Evolutionary conservation across 192 early-diverging fungal genomes (phyloP).

Genomic region (Backusella tuberculispora): DNA sequence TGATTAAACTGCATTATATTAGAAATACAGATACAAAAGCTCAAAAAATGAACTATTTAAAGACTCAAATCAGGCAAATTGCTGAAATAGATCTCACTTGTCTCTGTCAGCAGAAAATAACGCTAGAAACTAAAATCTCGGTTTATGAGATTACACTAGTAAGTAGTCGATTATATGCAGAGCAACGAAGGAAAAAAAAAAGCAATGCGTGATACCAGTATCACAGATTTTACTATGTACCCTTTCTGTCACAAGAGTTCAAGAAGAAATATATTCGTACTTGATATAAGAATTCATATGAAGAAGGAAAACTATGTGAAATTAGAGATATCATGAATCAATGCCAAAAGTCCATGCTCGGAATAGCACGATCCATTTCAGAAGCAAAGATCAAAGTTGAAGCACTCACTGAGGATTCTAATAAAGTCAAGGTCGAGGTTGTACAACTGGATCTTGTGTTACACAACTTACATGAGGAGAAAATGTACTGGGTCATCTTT

Average conservation of each 20-base stretch:
- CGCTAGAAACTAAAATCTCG: neutral
- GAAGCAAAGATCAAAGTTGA: constrained; percentile 4
- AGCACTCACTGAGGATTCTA: neutral
- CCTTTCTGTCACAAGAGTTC: constrained; percentile 22
- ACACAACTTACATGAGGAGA: constrained; percentile 9
- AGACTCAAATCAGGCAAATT: neutral
- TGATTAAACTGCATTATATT: neutral
- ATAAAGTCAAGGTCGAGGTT: neutral
- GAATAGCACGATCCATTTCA: neutral
- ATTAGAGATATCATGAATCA: constrained; percentile 4
- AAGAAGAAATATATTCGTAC: constrained; percentile 36
- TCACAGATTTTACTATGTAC: constrained; percentile 32
- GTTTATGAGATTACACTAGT: constrained; percentile 9
- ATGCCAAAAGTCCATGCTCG: constrained; percentile 15
- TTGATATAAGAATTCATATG: constrained; percentile 28
- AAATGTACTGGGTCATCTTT: constrained; percentile 19
- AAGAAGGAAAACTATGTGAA: constrained; percentile 30
- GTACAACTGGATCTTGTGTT: neutral
- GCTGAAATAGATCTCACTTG: neutral
- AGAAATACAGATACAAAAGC: neutral
- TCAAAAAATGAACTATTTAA: constrained; percentile 16
- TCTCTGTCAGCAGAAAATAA: neutral
- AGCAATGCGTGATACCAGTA: constrained; percentile 32
- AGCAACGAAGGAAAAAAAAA: constrained; percentile 30
- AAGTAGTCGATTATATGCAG: constrained; percentile 18